Base-by-base conservation (phyloP, 176 grass and related monocot genomes). In the Pharus latifolius region DNA sequence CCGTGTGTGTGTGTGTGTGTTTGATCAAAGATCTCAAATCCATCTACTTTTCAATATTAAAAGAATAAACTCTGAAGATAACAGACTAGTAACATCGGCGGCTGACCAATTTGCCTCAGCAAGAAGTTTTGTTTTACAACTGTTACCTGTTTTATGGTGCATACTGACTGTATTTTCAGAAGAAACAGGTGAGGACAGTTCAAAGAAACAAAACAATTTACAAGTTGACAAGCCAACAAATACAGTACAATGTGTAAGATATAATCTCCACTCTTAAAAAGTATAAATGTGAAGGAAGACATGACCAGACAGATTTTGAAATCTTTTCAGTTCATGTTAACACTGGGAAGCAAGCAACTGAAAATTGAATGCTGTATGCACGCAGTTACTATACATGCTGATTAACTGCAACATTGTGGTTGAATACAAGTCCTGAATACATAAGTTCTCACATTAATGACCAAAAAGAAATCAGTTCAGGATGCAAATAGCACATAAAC, bases 11-110 rank as follows among this genome's bases (percentile, higher is more conserved):
- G 59, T 78, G 42, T 60, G 16, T 16, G 44, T 51, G 34, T 43
- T 64, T 64, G 5, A 71, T 53, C 41, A 71, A 38, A 67, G 16
- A 73, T 57, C 6, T 34, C 11, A 46, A 71, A 51, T 35, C 12
- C 31, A 28, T 53, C 34, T 43, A 61, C n/a, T 28, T 65, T 62
- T 54, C 58, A 82, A 14, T 44, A 76, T 18, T 12, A 56, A 54
- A 72, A 33, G 27, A 69, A 48, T 31, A 14, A 37, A 29, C 26
- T 16, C 6, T 47, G 24, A 16, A 47, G 35, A 54, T 29, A 56
- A 3, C 3, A 69, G 62, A 61, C 32, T 52, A 69, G 10, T 33
- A 34, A 11, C 17, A 40, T 37, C 15, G 32, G 1, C 32, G 0
- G 29, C 19, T 16, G 56, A 44, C 28, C 19, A 24, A 69, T 20